Evolutionary conservation across 1,284 basidiomycete genomes (phyloP).

Genomic region (Ustilago shanxiensis): DNA sequence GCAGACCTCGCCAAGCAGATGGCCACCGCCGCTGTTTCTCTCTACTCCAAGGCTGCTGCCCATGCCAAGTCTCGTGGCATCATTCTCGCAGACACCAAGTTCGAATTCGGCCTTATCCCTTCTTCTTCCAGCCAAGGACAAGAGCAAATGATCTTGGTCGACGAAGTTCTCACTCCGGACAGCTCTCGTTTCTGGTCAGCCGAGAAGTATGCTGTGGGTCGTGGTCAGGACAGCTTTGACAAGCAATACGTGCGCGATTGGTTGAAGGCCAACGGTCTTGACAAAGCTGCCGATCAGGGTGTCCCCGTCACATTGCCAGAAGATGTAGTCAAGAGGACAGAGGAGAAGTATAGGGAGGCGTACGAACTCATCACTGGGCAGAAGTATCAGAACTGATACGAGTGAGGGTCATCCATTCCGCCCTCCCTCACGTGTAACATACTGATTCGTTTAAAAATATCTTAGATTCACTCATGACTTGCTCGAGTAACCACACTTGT

Average conservation of each 20-base stretch:
- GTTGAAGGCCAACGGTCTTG: slow-evolving; percentile 70
- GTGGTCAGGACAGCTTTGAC: slow-evolving; percentile 89
- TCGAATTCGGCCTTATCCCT: slow-evolving; percentile 82
- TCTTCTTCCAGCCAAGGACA: slow-evolving; percentile 35
- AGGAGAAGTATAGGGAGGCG: slow-evolving; percentile 66
- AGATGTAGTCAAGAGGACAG: slow-evolving; percentile 62
- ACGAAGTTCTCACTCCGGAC: slow-evolving; percentile 96
- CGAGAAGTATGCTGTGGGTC: slow-evolving; percentile 80
- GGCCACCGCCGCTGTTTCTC: slow-evolving; percentile 75
- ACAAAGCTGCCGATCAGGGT: slow-evolving; percentile 61
- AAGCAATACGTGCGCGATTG: slow-evolving; percentile 97
- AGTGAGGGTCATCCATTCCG: neutral
- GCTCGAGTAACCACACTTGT: neutral
- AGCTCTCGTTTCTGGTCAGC: slow-evolving; percentile 96
- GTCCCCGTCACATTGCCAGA: slow-evolving; percentile 60
- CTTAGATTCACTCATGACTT: neutral
- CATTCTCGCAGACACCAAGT: slow-evolving; percentile 95
- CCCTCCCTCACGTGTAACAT: neutral
- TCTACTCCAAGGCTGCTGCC: slow-evolving; percentile 83
- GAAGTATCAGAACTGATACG: slow-evolving; percentile 29
- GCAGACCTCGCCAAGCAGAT: slow-evolving; percentile 76
- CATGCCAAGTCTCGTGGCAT: slow-evolving; percentile 84
- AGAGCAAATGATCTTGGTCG: slow-evolving; percentile 83
- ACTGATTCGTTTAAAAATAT: neutral
- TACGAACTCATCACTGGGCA: slow-evolving; percentile 64